phyloP scores from a whole-genome alignment of 1,284 basidiomycete species.

The Ceraceosorus guamensis region DNA sequence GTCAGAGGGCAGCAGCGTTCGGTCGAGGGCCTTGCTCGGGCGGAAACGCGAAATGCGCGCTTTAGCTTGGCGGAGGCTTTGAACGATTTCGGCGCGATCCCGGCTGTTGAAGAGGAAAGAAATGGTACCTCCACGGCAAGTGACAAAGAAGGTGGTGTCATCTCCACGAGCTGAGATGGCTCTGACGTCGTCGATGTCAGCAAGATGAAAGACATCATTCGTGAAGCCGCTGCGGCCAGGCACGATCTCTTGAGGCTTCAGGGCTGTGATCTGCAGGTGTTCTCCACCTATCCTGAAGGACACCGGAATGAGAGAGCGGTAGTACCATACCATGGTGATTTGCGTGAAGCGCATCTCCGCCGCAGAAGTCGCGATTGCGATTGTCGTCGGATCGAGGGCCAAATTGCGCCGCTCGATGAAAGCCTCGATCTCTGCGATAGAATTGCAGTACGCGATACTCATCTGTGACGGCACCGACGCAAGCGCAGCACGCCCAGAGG shows the following conservation, averaged over 20 bases:
- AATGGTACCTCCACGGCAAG: constrained; percentile 33
- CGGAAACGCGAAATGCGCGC: constrained; percentile 33
- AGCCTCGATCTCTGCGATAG: constrained; percentile 27
- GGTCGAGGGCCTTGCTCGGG: constrained; percentile 22
- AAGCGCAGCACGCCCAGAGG: not conserved
- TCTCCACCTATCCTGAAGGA: constrained; percentile 34
- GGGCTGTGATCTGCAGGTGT: constrained; percentile 36
- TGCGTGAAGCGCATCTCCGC: constrained; percentile 27
- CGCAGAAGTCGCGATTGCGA: constrained; percentile 21
- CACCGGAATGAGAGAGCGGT: constrained; percentile 36
- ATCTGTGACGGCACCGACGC: not conserved
- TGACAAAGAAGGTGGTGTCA: constrained; percentile 44
- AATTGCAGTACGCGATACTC: constrained; percentile 15
- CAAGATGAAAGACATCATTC: constrained; percentile 41
- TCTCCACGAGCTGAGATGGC: constrained; percentile 39
- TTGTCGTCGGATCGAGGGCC: constrained; percentile 23
- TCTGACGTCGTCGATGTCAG: constrained; percentile 42
- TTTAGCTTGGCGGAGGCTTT: constrained; percentile 40
- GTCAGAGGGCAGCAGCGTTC: constrained; percentile 34
- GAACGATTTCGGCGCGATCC: constrained; percentile 37
- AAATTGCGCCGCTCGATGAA: constrained; percentile 36
- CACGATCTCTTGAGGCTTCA: constrained; percentile 34
- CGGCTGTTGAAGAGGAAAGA: constrained; percentile 41
- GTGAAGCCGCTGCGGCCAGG: constrained; percentile 7
- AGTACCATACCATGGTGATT: constrained; percentile 44